Evolutionary conservation across 306 rosid genomes (phyloP), one percentile per base, ranked within the genome.

Genomic region (Inga laurina): DNA sequence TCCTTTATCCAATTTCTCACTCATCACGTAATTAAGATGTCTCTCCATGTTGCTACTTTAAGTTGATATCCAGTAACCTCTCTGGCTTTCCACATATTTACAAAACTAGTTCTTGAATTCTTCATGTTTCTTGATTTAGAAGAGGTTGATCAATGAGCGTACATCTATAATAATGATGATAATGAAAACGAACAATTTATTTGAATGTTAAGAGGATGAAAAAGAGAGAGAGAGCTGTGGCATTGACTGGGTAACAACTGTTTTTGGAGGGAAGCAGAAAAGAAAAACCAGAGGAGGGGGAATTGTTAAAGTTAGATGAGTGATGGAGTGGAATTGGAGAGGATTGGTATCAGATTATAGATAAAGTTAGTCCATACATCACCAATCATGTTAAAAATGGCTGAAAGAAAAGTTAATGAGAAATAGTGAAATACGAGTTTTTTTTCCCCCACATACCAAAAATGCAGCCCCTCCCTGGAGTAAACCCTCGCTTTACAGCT

Each of bases 401-500:
- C 2, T 11, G 6, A 24, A 27, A 10, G 11, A 43, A 45, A 12
- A 44, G 35, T n/a, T 41, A n/a, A 43, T 21, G 37, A 22, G 34
- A 22, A n/a, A 44, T 12, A 10, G 2, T 22, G 22, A 35, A 37
- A 39, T 39, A 5, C 8, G 0, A 5, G 43, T 39, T 39, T 39
- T 39, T 71, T 41, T 21, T 66, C n/a, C 8, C 76, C 56, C 35
- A 44, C 49, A 11, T 5, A 43, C 56, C 76, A 72, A 72, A 72
- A 14, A 11, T 45, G 76, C 39, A 72, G 39, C 51, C 19, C 54
- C 18, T 49, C 54, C 39, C 66, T 16, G 27, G 16, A 37, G 22
- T 56, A 72, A 41, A 7, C 76, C 14, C 56, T n/a, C 57, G 8
- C 76, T 72, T 72, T 72, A 72, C 76, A 72, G 76, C 76, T 72